Base-by-base conservation (phyloP, 441 rosid species). In the Erodium trifolium region DNA sequence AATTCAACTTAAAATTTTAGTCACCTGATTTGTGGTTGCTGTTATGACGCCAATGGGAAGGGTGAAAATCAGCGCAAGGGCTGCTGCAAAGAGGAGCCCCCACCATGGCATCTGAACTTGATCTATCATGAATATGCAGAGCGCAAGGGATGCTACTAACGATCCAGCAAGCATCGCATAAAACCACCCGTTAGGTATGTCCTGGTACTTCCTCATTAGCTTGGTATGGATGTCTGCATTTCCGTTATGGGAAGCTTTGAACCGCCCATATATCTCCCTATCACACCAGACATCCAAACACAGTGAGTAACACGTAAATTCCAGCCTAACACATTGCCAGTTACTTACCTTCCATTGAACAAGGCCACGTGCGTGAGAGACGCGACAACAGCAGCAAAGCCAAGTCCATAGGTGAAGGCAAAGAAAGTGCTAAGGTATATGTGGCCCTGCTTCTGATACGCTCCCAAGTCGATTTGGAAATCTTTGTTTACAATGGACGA, bases 131-230 rank as follows among this genome's bases (percentile, higher is more conserved):
- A 81, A 70, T 73, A 79, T 74, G 70, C 93, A 87, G 16, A 89
- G 81, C 5, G 73, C 74, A 66, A 91, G 86, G 49, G 97, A 81
- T 57, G 80, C 79, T 2, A 68, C 76, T 31, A 91, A 49, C 49
- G 87, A 80, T 3, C 71, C 66, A 29, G 19, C 76, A 10, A 91
- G 86, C 83, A 91, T 51, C 17, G 78, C 23, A 72, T 86, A 73
- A 74, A 89, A 91, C 97, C 93, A 91, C 92, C 97, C 89, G 5
- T 86, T 66, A 77, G 97, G 97, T 82, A 91, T 87, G 83, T 86
- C 96, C 76, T 85, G 60, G 78, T 91, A 91, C 76, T 75, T 87
- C 77, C 74, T 87, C 97, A 88, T 91, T 69, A 91, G 47, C 78
- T 78, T 84, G 63, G 96, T 86, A 60, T 91, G 97, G 70, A 91